These are phyloP conservation scores for Syncephalis fuscata DNA, from an alignment of 371 early-diverging fungal genomes.

Conservation along the genomic window DNA sequence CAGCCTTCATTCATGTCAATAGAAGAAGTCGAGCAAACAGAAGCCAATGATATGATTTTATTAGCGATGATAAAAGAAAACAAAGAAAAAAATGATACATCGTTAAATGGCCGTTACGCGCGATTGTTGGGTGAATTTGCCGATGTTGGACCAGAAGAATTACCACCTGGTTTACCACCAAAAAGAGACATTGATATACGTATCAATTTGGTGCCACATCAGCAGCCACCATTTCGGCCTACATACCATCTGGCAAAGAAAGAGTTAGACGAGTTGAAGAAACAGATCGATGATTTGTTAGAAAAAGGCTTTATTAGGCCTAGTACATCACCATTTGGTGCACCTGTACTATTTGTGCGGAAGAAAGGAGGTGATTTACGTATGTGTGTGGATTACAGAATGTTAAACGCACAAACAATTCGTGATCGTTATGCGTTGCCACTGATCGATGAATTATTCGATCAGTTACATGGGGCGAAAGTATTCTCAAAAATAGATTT, in stretches of 20 bases:
- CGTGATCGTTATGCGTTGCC: conserved; percentile 16
- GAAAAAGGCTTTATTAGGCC: conserved; percentile 8
- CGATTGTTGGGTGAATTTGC: not conserved
- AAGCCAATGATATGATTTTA: too few relatives aligned
- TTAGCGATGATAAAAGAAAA: too few relatives aligned
- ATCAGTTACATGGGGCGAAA: conserved; percentile 8
- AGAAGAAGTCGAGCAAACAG: too few relatives aligned
- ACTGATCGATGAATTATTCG: conserved; percentile 15
- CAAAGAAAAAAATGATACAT: too few relatives aligned
- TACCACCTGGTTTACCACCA: conserved; percentile 2
- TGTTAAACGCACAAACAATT: conserved; percentile 5
- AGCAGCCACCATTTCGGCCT: conserved; percentile 8
- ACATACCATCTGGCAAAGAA: conserved; percentile 11
- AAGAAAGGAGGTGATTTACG: conserved; percentile 11
- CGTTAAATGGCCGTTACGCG: too few relatives aligned
- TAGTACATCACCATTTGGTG: conserved; percentile 12
- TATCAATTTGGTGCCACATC: conserved; percentile 9
- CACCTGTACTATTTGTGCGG: conserved; percentile 32
- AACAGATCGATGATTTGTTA: conserved; percentile 14
- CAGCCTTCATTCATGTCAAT: too few relatives aligned
- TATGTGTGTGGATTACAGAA: conserved; percentile 8
- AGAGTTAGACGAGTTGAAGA: conserved; percentile 13
- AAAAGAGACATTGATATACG: conserved; percentile 7
- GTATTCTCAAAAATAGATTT: conserved; percentile 18
- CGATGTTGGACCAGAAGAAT: conserved; percentile 2